Evolutionary conservation across 768 basidiomycete species (phyloP), one percentile per base, ranked within the genome.

Genomic region (Porpolomopsis calyptriformis): DNA sequence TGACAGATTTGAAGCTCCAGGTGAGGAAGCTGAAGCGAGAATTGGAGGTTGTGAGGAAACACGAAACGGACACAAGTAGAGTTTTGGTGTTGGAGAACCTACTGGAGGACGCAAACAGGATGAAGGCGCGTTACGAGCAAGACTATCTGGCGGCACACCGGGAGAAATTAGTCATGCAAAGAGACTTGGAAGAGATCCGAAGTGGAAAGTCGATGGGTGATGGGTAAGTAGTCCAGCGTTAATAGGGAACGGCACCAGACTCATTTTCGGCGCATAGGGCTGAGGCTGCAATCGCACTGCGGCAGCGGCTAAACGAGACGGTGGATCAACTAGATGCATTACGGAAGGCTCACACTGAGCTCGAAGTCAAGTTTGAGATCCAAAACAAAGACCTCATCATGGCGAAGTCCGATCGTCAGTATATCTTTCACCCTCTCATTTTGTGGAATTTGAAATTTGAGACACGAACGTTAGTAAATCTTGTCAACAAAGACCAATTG

Each of bases 401-500:
- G 50, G 85, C 85, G 38, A 88, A 85, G 59, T 89, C 90, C 8
- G 85, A 94, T 59, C 60, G 92, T 94, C 54, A 55, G 82, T 68
- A 19, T 43, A 43, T 40, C n/a, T 18, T 43, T 47, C 36, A 14
- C 51, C 23, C 23, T 1, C 31, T 34, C 10, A 11, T 4, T 23
- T 31, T 9, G n/a, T 11, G 2, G 14, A 4, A 8, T n/a, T 20
- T n/a, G n/a, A 27, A 29, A 47, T 51, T 5, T 38, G 23, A 37
- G 23, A 16, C 22, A 31, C 53, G 10, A 11, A 38, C 29, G 26
- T 10, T 55, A 94, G 92, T 97, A 57, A 85, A 78, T 37, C 73
- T 98, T 36, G 84, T 97, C 37, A 86, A 91, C 68, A 90, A 88
- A 60, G 91, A 96, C 58, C 90, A 97, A 60, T 68, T 92, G 18